A percentile compares a stretch with the other conserved stretches of the same genome.
Evolutionary conservation across 2,329 filamentous ascomycete species (phyloP).

Genomic region (Lachnellula arida): DNA sequence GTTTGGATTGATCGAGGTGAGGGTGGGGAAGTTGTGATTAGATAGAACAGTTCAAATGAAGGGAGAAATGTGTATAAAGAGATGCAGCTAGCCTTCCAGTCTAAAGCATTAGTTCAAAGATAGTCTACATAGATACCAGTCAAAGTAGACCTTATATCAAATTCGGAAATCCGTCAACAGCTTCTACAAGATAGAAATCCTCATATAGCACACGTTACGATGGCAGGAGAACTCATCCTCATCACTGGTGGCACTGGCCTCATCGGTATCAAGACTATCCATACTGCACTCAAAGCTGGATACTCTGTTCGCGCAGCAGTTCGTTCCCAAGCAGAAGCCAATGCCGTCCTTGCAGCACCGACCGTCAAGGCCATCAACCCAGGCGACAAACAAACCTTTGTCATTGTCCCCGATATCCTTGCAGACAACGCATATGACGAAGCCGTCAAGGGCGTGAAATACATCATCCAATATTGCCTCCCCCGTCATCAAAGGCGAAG

Average conservation of each 20-base stretch:
- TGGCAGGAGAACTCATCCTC: slow-evolving; percentile 20
- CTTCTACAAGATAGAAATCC: background rate
- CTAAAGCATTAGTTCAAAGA: background rate
- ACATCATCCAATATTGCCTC: slow-evolving; percentile 33
- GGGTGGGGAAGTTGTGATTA: background rate
- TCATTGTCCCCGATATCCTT: slow-evolving; percentile 38
- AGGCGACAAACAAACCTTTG: slow-evolving; percentile 14
- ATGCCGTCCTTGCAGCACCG: slow-evolving; percentile 32
- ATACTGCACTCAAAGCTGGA: slow-evolving; percentile 35
- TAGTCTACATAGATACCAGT: background rate
- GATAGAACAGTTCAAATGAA: background rate
- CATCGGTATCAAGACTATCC: slow-evolving; percentile 46
- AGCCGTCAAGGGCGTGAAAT: slow-evolving; percentile 36
- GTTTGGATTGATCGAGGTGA: background rate
- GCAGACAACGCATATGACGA: slow-evolving; percentile 37
- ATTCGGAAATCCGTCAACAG: background rate
- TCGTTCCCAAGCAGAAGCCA: slow-evolving; percentile 41
- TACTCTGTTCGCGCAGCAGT: slow-evolving; percentile 41
- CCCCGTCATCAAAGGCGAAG: slow-evolving; percentile 19
- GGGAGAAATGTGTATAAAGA: background rate
- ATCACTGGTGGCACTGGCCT: slow-evolving; percentile 41
- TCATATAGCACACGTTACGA: background rate
- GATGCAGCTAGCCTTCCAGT: background rate
- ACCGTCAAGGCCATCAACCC: slow-evolving; percentile 34
- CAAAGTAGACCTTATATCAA: background rate